Evolutionary conservation across 495 filamentous ascomycete species (phyloP).

Genomic region (Aspergillus homomorphus): DNA sequence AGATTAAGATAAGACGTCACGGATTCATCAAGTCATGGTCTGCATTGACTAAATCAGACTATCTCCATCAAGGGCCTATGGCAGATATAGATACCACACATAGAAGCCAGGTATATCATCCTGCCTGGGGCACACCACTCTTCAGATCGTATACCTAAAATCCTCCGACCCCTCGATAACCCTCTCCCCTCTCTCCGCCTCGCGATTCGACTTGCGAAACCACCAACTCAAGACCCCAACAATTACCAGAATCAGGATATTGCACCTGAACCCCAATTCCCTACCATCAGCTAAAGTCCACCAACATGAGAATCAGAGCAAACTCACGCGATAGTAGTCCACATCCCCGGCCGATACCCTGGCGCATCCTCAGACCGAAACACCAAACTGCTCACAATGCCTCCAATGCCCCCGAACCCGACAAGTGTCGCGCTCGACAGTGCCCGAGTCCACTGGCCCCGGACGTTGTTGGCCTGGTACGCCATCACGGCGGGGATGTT

Average conservation of each 20-base stretch:
- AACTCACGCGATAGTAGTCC: slow-evolving; percentile 44
- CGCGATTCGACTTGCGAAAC: slow-evolving; percentile 35
- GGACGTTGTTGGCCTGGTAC: slow-evolving; percentile 65
- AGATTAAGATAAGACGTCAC: too few relatives aligned
- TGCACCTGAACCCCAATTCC: slow-evolving; percentile 26
- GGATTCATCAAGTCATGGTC: too few relatives aligned
- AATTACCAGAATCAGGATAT: slow-evolving; percentile 41
- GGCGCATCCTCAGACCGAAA: slow-evolving; percentile 59
- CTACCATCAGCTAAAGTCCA: not conserved
- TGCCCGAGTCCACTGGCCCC: slow-evolving; percentile 64
- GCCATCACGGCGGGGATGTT: slow-evolving; percentile 58
- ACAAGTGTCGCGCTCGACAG: slow-evolving; percentile 56
- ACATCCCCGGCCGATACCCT: slow-evolving; percentile 54
- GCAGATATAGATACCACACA: too few relatives aligned
- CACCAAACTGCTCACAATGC: slow-evolving; percentile 55
- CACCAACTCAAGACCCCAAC: slow-evolving; percentile 30
- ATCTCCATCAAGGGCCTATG: too few relatives aligned
- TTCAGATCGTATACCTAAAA: slow-evolving; percentile 40
- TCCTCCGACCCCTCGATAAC: slow-evolving; percentile 34
- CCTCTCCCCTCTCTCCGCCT: slow-evolving; percentile 36
- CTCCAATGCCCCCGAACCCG: slow-evolving; percentile 56
- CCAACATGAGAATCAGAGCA: not conserved
- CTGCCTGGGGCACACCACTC: slow-evolving; percentile 2
- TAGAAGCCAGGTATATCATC: too few relatives aligned
- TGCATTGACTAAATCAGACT: too few relatives aligned